Evolutionary conservation across 768 basidiomycete genomes (phyloP), one percentile per base, ranked within the genome.

Genomic region (Galerina sulciceps): DNA sequence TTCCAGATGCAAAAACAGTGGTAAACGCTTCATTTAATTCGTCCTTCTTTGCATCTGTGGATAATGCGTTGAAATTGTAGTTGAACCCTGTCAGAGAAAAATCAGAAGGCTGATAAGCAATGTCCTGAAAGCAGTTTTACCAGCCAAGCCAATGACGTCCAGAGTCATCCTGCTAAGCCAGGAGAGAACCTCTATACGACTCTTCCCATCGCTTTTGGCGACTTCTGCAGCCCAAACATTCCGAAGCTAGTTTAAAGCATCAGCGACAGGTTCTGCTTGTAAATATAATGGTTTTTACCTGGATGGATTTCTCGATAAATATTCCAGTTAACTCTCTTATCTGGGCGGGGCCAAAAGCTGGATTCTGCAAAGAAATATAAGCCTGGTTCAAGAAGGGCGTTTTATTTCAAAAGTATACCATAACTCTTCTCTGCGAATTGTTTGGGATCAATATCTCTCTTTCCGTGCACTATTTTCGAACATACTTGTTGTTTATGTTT

Each of bases 141-240:
- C 86, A 74, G 77, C 87, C 37, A 89, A 75, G 10, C 90, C 90
- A 49, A 94, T 92, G 55, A 90, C 82, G 63, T 93, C 92, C 6
- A 93, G 78, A 2, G 90, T 90, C 31, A 82, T 80, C 43, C 81
- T 82, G 37, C 83, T 84, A 2, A 93, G 74, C 84, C 86, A 91
- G 3, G 78, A 73, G 36, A 88, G 74, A 1, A 86, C 82, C 37
- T 94, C 87, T 35, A 91, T 71, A 1, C 44, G 58, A 37, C 49
- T 66, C 10, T 66, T 67, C 47, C 74, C 59, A 22, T 71, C 69
- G 20, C 66, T 31, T 31, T 31, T 31, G 26, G 26, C 53, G 18
- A 75, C 71, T 59, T 82, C 75, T 1, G 63, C 49, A 0, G 61
- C 62, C 82, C 78, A 82, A 47, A 81, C 60, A 55, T 86, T 83